Evolutionary conservation across 2,329 filamentous ascomycete genomes (phyloP), one percentile per base, ranked within the genome.

Genomic region (Hysterium pulicare): DNA sequence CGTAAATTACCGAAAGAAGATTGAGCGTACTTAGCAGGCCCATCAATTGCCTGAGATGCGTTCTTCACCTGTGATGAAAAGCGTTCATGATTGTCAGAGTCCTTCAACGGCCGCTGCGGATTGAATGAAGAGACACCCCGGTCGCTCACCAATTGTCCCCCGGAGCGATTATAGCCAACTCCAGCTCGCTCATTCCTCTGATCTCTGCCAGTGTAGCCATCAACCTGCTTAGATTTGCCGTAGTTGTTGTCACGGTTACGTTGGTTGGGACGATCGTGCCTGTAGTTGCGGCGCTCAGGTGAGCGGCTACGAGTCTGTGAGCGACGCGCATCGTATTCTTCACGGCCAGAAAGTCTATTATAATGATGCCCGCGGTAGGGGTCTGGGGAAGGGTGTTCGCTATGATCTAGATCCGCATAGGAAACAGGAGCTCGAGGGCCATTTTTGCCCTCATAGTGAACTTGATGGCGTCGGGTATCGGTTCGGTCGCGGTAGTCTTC

Each of bases 31-130:
- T 22, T 24, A 21, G 19, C 13, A 8, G 21, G 10, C 15, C 34
- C 34, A 16, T 34, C 21, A n/a, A 19, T 4, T 11, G 20, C 4
- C 9, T 28, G 35, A 21, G 8, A 20, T 16, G 40, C 21, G 38
- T 38, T 15, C 32, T 43, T 41, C 41, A 49, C 16, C 66, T 72
- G 68, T 57, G 71, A 69, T 67, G 76, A 73, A 73, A 74, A 74
- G 71, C 76, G 78, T 78, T 80, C 73, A 69, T 71, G 72, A 78
- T 70, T 74, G 82, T 87, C 84, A 86, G 82, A 75, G 74, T 84
- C 13, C 16, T 16, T 30, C 16, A 22, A 10, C 13, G 26, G 26
- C 73, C 71, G 76, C 65, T 77, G 76, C 76, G 75, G 76, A 72
- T 70, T 73, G 70, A 77, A 72, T 72, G 72, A 74, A 72, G 75